Base-by-base conservation (phyloP, 2,329 filamentous ascomycete species). In the Trichoderma gracile region DNA sequence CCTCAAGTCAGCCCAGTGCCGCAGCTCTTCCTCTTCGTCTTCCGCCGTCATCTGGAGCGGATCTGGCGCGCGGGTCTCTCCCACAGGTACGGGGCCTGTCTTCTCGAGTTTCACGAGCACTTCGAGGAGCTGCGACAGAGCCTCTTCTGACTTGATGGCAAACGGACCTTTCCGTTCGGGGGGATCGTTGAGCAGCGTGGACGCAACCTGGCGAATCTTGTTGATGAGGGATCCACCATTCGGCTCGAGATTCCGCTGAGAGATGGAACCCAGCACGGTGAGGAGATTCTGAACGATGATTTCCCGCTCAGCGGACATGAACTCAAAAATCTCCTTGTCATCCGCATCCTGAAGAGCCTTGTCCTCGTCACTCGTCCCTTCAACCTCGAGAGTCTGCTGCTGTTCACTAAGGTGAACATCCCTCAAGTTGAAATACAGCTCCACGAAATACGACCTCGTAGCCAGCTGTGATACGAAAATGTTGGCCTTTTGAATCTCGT, bases 401-500 rank as follows among this genome's bases (percentile, higher is more conserved):
- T 80, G 77, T 65, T 82, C 78, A 19, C 78, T 74, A 47, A 84
- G 77, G 70, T 89, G 85, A 1, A 87, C 85, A 60, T 93, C 90
- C 43, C 88, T 86, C 1, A 95, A 81, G 69, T 87, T 88, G 75
- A 92, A 92, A 77, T 94, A 96, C 68, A 93, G 89, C 74, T 96
- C 92, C 0, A 96, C 91, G 64, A 94, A 87, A 73, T 92, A 93
- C 0, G 91, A 94, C 25, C 93, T 84, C 0, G 92, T 96, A 2
- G 89, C 88, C 10, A 97, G 80, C 71, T 93, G 89, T 6, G 89
- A 94, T 2, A 89, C 87, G 72, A 94, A 92, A 45, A 97, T 91
- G 74, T 96, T 96, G 7, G 92, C 91, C 74, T 96, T 96, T 74
- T 96, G 92, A 33, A 97, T 95, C 76, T 96, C 93, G 69, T 89